Evolutionary conservation across 805 yeast species (phyloP).

Genomic region (Komagataella pastoris): DNA sequence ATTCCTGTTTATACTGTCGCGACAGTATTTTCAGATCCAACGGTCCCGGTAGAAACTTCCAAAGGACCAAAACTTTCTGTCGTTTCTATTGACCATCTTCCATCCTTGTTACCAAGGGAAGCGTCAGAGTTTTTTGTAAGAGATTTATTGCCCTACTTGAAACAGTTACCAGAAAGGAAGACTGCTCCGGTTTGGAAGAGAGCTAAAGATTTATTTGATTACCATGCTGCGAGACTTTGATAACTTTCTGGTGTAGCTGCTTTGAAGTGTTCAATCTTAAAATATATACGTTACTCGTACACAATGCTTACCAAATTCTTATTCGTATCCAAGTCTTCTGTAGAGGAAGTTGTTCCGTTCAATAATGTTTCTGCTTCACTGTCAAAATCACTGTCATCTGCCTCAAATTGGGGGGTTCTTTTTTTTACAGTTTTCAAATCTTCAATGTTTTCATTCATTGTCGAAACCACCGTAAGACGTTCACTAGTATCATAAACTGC

Average conservation of each 20-base stretch:
- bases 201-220: constrained; percentile 73
- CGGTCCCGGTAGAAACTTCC: constrained; percentile 69
- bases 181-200: constrained; percentile 84
- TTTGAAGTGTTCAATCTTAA: constrained; percentile 20
- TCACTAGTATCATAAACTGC: constrained; percentile 90
- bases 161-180: constrained; percentile 71
- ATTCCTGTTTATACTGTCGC: constrained; percentile 87
- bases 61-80: constrained; percentile 83
- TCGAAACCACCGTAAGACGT: constrained; percentile 74
- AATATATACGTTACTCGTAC: background rate
- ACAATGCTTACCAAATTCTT: background rate
- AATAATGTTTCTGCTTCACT: constrained; percentile 39
- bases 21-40: constrained; percentile 84
- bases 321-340: background rate
- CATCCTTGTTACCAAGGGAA: constrained; percentile 92
- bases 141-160: constrained; percentile 82
- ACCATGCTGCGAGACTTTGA: constrained; percentile 65
- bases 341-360: background rate
- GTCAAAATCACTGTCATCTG: constrained; percentile 38
- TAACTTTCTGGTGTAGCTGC: background rate
- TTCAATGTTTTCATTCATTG: constrained; percentile 69
- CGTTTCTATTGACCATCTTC: constrained; percentile 91
- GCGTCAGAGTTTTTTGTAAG: constrained; percentile 83
- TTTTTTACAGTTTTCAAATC: constrained; percentile 53
- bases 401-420: constrained; percentile 19